Evolutionary conservation across 192 early-diverging fungal species (phyloP), one percentile per base, ranked within the genome.

Genomic region (Rhizophagus sp.): DNA sequence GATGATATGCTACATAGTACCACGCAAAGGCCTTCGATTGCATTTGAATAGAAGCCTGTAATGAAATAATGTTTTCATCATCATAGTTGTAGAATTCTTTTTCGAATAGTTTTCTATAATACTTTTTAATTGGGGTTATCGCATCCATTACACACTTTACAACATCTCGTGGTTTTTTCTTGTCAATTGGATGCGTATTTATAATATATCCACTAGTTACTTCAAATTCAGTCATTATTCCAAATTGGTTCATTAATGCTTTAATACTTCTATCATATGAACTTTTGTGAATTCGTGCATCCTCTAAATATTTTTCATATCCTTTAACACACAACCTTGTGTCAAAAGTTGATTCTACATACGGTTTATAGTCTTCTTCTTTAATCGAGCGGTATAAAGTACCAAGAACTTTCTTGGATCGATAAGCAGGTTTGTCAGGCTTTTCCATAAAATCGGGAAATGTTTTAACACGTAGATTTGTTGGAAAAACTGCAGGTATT

Each of bases 391-490:
- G 82, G 50, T 88, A 93, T 12, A 92, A 89, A 0, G 24, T 70
- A 4, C 92, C 92, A 0, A 91, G 65, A 3, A 92, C 84, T 33
- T 89, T 88, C 27, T 69, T 57, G 3, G 90, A 91, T 3, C 15
- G 1, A 80, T 95, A 95, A 0, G 78, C 66, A 13, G 68, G 68
- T 12, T 90, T 89, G 3, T 83, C 79, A 9, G 81, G 62, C 70
- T 93, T 93, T 73, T 92, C 87, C 94, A 95, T 95, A 75, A 93
- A 95, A 75, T 93, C 91, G 5, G 94, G 94, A 25, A 86, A 92
- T 10, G 15, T 22, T 27, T 71, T 80, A 3, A 87, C 87, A 22
- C 80, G 41, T 0, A 91, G 80, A 12, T 87, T 86, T 0, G 49
- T 41, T 22, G 70, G 79, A 49, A 93, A 79, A 7, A 36, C 4